Conservation (phyloP, 148 eudicot species). For the Spergularia marina region DNA sequence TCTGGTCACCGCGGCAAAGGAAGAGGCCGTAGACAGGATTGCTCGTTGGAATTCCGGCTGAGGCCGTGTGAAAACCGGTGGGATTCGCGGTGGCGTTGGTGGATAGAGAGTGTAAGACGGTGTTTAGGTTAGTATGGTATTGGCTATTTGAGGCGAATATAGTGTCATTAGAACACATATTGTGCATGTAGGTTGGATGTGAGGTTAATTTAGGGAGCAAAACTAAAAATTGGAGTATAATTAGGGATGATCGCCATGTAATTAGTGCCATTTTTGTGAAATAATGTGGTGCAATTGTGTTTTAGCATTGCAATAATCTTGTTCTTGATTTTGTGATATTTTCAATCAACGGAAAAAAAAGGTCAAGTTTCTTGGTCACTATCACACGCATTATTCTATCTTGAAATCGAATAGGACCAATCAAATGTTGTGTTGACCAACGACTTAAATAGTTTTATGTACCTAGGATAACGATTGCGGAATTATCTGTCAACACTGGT, state of each 20-base stretch:
- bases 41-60: conserved; percentile 21
- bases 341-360: not conserved
- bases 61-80: conserved; percentile 38
- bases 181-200: not conserved
- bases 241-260: conserved; percentile 1
- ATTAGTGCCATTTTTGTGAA: conserved; percentile 5
- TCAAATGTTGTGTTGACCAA: not conserved
- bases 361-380: not conserved
- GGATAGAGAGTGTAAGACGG: conserved; percentile 31
- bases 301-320: not conserved
- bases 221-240: not conserved
- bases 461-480: not conserved
- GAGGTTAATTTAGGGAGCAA: conserved; percentile 9
- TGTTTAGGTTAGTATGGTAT: conserved; percentile 20
- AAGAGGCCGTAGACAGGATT: conserved; percentile 29
- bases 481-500: not conserved
- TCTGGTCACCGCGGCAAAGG: conserved; percentile 39
- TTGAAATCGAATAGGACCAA: not conserved
- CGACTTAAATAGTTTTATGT: not conserved
- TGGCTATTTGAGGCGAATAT: not conserved
- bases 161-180: conserved; percentile 8
- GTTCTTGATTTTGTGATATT: not conserved
- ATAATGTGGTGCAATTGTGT: not conserved
- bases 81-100: conserved; percentile 24
- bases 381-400: not conserved